A percentile compares a stretch with the other conserved stretches of the same genome.
Conservation (phyloP, 177 flowering plant genomes). For the Tripterygium wilfordii region DNA sequence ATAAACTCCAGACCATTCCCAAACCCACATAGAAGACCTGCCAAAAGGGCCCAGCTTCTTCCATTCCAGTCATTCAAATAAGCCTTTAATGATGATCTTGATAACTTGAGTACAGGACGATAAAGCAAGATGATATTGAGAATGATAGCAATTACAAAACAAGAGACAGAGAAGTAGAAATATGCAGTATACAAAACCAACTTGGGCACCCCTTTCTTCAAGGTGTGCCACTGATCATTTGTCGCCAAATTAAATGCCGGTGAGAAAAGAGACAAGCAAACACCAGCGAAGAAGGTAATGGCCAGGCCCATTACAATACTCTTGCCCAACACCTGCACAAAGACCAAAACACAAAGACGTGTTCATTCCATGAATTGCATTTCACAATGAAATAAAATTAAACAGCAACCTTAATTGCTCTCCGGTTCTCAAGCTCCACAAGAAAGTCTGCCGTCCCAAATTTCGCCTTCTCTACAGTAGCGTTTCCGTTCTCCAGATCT, state of each 20-base stretch:
- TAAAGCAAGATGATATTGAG: constrained; percentile 72
- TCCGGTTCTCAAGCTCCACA: constrained; percentile 65
- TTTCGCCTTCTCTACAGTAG: constrained; percentile 31
- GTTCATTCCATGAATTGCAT: no score
- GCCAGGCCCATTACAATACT: constrained; percentile 56
- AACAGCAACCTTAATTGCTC: constrained; percentile 74
- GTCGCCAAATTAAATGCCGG: constrained; percentile 92
- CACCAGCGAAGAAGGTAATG: constrained; percentile 73
- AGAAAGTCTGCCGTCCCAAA: constrained; percentile 75
- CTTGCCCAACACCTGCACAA: constrained; percentile 69
- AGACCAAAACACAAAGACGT: not conserved
- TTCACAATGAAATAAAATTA: no score
- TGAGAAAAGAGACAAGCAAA: constrained; percentile 83
- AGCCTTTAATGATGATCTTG: constrained; percentile 59
- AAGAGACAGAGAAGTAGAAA: constrained; percentile 80
- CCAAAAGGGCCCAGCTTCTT: constrained; percentile 84
- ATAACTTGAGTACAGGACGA: constrained; percentile 49
- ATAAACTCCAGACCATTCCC: constrained; percentile 94
- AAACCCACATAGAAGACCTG: constrained; percentile 87
- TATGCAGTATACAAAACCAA: constrained; percentile 82
- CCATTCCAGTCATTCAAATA: constrained; percentile 82
- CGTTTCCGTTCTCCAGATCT: constrained; percentile 36
- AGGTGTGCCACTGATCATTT: constrained; percentile 83
- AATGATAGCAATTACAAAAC: constrained; percentile 57
- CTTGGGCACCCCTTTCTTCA: constrained; percentile 75